Conservation (phyloP, 2,329 filamentous ascomycete species). For the Alternaria sp. region DNA sequence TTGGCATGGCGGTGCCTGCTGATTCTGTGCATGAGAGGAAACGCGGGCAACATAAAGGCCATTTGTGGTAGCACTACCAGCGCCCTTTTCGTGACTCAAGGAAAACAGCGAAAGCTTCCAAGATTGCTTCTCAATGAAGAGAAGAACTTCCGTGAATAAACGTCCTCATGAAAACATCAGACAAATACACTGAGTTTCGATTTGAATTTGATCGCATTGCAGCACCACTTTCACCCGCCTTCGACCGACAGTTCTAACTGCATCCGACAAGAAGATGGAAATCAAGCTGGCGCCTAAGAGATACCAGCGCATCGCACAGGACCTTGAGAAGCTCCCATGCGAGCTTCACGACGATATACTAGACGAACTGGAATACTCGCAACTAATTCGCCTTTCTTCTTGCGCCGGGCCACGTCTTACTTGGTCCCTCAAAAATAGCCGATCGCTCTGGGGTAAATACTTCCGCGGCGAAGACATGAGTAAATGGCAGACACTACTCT, state of each 20-base stretch:
- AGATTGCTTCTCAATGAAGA: not conserved
- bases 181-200: not conserved
- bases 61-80: not conserved
- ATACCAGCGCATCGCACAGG: slow-evolving; percentile 7
- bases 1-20: not conserved
- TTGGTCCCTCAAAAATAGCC: slow-evolving; percentile 14
- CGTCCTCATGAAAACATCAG: fast-evolving
- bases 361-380: slow-evolving; percentile 7
- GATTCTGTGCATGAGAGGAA: not conserved
- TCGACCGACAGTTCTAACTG: not conserved
- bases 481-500: slow-evolving; percentile 2
- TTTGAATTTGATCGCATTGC: not conserved
- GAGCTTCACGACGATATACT: slow-evolving; percentile 10
- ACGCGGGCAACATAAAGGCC: not conserved
- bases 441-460: not conserved
- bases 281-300: not conserved
- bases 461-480: not conserved
- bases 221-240: not conserved
- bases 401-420: slow-evolving; percentile 7
- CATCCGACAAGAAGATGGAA: not conserved
- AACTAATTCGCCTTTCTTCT: slow-evolving; percentile 10
- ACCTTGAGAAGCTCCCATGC: slow-evolving; percentile 14
- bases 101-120: not conserved
- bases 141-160: not conserved
- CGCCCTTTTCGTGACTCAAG: not conserved